Base-by-base conservation (phyloP, 345 rosid species). In the Salix caprea region DNA sequence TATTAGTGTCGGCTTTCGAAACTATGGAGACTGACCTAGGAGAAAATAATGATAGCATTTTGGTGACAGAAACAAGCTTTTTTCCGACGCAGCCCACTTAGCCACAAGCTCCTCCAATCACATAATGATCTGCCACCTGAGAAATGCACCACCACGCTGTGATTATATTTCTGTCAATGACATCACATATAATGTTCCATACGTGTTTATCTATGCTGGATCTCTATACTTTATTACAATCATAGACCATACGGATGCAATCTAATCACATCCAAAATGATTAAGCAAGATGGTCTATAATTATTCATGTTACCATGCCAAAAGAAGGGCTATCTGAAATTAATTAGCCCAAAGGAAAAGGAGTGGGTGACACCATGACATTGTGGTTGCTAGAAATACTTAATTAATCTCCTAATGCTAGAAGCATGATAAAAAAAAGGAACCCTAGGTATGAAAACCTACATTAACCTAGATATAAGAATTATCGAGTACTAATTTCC, bases 21-120 rank as follows among this genome's bases (percentile, higher is more conserved):
- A 12, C 46, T 58, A 61, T 77, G 77, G 77, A 80, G 61, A 23
- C 14, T 80, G 81, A 77, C 74, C 44, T 66, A 30, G 66, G 40
- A 26, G 65, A 44, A 5, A 60, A 70, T 19, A 18, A 50, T 61
- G 81, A 79, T 69, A 28, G 73, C 82, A 75, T 76, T 80, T 80
- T 42, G 82, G 74, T 58, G 84, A 85, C 82, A 75, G 73, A 71
- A 75, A 44, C 67, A 30, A 75, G 44, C 72, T 77, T 64, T 71
- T 67, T 21, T 69, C 75, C 72, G 46, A 77, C 79, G 71, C 77
- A 81, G 78, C 34, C 73, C 86, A 84, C 79, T 74, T 11, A 72
- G 2, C 80, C 82, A 74, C 79, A 14, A 24, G 13, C 32, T 37
- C 48, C 44, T 76, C 71, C 78, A 23, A 65, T 42, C 67, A 66